Conservation (phyloP, 371 early-diverging fungal genomes). For the Parasitella parasitica region DNA sequence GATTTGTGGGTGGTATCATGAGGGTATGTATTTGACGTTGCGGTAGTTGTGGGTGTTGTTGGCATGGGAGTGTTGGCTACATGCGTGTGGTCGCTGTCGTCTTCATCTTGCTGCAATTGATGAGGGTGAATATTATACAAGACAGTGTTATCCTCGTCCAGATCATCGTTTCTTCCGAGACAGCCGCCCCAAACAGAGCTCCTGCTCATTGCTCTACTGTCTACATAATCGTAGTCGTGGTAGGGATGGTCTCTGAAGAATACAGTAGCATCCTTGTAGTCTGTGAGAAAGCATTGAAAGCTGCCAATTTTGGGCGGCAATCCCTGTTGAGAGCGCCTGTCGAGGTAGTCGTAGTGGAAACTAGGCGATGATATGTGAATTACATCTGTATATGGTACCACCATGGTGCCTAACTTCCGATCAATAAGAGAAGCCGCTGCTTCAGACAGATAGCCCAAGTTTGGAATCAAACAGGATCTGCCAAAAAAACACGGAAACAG, state of each 20-base stretch:
- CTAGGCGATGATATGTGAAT: slow-evolving; percentile 71
- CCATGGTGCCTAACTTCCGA: slow-evolving; percentile 69
- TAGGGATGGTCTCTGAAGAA: slow-evolving; percentile 74
- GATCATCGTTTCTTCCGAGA: slow-evolving; percentile 23
- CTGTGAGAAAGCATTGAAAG: slow-evolving; percentile 84
- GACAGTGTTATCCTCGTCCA: slow-evolving; percentile 12
- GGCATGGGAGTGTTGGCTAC: slow-evolving; percentile 5
- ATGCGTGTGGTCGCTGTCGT: slow-evolving; percentile 17
- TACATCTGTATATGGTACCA: slow-evolving; percentile 87
- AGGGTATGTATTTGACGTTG: background rate
- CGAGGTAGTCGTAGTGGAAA: slow-evolving; percentile 75
- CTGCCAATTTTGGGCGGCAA: slow-evolving; percentile 82
- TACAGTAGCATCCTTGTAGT: slow-evolving; percentile 79
- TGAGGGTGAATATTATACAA: background rate
- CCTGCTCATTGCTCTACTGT: background rate
- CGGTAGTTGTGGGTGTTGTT: background rate
- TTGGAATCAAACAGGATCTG: slow-evolving; percentile 84
- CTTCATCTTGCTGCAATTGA: background rate
- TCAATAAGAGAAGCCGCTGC: slow-evolving; percentile 84
- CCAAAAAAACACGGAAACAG: slow-evolving; percentile 90
- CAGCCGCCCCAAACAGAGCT: slow-evolving; percentile 41
- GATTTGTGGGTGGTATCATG: background rate
- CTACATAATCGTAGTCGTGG: slow-evolving; percentile 24
- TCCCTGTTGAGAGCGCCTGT: slow-evolving; percentile 34
- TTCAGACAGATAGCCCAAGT: slow-evolving; percentile 87